Conservation (phyloP, 169 alveolate species). For the Cryptosporidium parvum region DNA sequence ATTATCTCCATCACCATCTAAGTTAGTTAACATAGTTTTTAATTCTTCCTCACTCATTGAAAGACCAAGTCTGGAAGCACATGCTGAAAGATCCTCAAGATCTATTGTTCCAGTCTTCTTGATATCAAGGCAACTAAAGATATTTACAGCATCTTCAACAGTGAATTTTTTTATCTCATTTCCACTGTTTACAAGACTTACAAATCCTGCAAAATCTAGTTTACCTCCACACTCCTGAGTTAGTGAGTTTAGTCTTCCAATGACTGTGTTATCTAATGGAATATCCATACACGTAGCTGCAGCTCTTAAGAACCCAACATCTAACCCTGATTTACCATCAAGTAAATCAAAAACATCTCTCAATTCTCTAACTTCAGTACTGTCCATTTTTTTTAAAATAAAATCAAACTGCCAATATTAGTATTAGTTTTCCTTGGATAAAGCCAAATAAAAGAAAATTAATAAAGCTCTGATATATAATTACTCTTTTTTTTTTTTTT, state of each 20-base stretch:
- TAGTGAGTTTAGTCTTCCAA: slow-evolving; percentile 63
- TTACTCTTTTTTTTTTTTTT: background rate
- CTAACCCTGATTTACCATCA: slow-evolving; percentile 70
- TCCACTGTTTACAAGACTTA: slow-evolving; percentile 64
- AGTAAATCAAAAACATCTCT: slow-evolving; percentile 68
- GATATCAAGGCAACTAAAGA: slow-evolving; percentile 51
- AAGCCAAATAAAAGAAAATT: background rate
- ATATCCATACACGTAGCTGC: slow-evolving; percentile 76
- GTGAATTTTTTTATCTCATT: slow-evolving; percentile 47
- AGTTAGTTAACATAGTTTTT: slow-evolving; percentile 83
- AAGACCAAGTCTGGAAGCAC: slow-evolving; percentile 83
- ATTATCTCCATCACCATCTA: slow-evolving; percentile 85
- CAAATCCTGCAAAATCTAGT: slow-evolving; percentile 75
- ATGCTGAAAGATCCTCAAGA: slow-evolving; percentile 53
- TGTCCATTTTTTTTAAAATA: slow-evolving; percentile 26
- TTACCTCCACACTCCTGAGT: slow-evolving; percentile 74
- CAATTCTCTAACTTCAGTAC: slow-evolving; percentile 67
- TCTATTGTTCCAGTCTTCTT: slow-evolving; percentile 74
- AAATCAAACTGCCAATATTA: background rate
- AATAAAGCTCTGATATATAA: background rate
- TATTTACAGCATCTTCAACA: slow-evolving; percentile 70
- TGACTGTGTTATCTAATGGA: slow-evolving; percentile 64
- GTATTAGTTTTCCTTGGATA: background rate
- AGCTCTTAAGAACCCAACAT: slow-evolving; percentile 67
- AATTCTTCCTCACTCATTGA: slow-evolving; percentile 85